These are phyloP conservation scores for Bipolaris oryzae DNA, from an alignment of 2,329 filamentous ascomycete genomes.

Conservation along the genomic window DNA sequence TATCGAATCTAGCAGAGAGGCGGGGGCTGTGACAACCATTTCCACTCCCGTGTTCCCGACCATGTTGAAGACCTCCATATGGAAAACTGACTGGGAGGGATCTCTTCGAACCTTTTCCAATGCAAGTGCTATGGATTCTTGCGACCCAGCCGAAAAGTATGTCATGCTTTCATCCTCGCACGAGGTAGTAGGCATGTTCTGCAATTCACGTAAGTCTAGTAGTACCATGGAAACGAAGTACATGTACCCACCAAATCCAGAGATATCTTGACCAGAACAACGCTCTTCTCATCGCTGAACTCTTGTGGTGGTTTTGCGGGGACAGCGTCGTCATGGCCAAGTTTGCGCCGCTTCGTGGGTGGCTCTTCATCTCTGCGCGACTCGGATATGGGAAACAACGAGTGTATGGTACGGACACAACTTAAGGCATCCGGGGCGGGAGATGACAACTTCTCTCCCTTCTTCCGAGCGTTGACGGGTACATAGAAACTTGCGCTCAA, in stretches of 20 bases:
- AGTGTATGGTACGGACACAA: slow-evolving; percentile 17
- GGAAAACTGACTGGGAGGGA: slow-evolving; percentile 17
- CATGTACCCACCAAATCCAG: slow-evolving; percentile 34
- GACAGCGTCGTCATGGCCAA: slow-evolving; percentile 14
- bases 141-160: not conserved
- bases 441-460: not conserved
- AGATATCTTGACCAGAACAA: slow-evolving; percentile 37
- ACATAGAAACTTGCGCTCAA: slow-evolving; percentile 5
- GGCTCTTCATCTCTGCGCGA: slow-evolving; percentile 17
- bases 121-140: slow-evolving; percentile 22
- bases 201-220: slow-evolving; percentile 7
- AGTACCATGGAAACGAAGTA: not conserved
- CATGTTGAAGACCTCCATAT: slow-evolving; percentile 26
- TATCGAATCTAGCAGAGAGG: slow-evolving; percentile 25
- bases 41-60: slow-evolving; percentile 21
- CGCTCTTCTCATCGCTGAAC: slow-evolving; percentile 27
- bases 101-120: slow-evolving; percentile 29
- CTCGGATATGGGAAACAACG: slow-evolving; percentile 23
- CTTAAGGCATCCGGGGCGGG: slow-evolving; percentile 19
- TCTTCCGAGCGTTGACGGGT: not conserved
- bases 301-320: slow-evolving; percentile 1
- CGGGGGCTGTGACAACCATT: slow-evolving; percentile 26
- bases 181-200: slow-evolving; percentile 9
- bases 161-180: slow-evolving; percentile 1
- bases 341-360: slow-evolving; percentile 39